Evolutionary conservation across 345 rosid species (phyloP), one percentile per base, ranked within the genome.

Genomic region (Rhizophora mangle): DNA sequence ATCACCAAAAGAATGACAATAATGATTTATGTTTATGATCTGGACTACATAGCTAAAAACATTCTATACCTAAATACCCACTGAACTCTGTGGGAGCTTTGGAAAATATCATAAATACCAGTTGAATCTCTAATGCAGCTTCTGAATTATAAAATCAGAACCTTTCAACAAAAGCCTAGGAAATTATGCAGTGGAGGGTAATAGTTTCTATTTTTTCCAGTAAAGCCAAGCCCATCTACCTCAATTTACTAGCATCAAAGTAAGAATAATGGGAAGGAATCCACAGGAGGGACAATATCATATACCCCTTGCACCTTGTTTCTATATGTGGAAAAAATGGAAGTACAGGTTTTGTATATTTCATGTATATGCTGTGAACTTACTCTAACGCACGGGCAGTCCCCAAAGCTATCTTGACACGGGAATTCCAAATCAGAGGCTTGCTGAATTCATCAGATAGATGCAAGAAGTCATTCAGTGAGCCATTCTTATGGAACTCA

Each of bases 361-460:
- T 24, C 6, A 32, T 31, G 27, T 54, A 37, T 10, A 8, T 22
- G 10, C 32, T 57, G 29, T 26, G 39, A 58, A 70, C 88, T 92
- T 87, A 89, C 99, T 95, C 99, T 76, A 95, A 76, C 39, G 98
- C 96, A 2, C 94, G 98, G 49, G 99, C 97, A 27, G 91, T 95
- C 77, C 98, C 98, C 68, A 95, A 77, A 74, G 99, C 99, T 72
- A 95, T 89, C 85, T 92, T 90, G 71, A 95, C 90, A 2, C 99
- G 92, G 52, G 96, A 76, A 69, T 92, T 95, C 99, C 99, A 95
- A 63, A 93, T 87, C 81, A 95, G 80, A 22, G 91, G 98, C 69
- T 78, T 90, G 88, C 84, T 88, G 72, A 82, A 77, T 56, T 92
- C 98, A 72, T 95, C 96, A 51, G 85, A 75, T 19, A 92, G 79